A percentile compares a stretch with the other conserved stretches of the same genome.
These are phyloP conservation scores for Eleusine coracana DNA, from an alignment of 176 grass and related monocot genomes.

Conservation along the genomic window DNA sequence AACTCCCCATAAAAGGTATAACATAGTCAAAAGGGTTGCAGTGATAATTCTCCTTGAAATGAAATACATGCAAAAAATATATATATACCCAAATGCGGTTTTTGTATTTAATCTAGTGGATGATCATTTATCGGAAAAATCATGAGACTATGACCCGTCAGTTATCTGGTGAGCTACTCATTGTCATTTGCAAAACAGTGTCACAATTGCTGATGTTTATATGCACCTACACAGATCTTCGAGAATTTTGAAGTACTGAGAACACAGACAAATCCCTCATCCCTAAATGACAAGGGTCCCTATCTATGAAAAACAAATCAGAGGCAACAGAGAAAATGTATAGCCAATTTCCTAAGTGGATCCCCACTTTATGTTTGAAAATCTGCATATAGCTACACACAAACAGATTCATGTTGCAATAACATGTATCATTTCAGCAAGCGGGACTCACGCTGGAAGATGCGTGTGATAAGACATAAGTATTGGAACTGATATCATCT, in stretches of 20 bases:
- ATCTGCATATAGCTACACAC: neutral
- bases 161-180: neutral
- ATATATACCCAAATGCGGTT: neutral
- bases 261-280: neutral
- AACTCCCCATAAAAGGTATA: neutral
- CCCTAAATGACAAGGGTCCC: neutral
- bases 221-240: neutral
- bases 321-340: neutral
- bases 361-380: slow-evolving; percentile 15
- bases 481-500: slow-evolving; percentile 87
- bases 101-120: neutral
- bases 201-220: neutral
- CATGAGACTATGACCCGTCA: neutral
- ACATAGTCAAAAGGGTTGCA: slow-evolving; percentile 7
- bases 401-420: slow-evolving; percentile 6
- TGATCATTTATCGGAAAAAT: neutral
- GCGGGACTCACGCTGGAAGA: slow-evolving; percentile 76
- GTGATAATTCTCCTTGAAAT: slow-evolving; percentile 3
- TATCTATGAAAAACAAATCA: slow-evolving; percentile 2
- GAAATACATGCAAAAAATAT: neutral
- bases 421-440: slow-evolving; percentile 1
- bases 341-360: neutral
- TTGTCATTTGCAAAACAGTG: neutral
- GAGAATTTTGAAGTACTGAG: neutral
- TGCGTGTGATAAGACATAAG: slow-evolving; percentile 99